Conservation (phyloP, 2,329 filamentous ascomycete genomes). For the Neopestalotiopsis clavispora region DNA sequence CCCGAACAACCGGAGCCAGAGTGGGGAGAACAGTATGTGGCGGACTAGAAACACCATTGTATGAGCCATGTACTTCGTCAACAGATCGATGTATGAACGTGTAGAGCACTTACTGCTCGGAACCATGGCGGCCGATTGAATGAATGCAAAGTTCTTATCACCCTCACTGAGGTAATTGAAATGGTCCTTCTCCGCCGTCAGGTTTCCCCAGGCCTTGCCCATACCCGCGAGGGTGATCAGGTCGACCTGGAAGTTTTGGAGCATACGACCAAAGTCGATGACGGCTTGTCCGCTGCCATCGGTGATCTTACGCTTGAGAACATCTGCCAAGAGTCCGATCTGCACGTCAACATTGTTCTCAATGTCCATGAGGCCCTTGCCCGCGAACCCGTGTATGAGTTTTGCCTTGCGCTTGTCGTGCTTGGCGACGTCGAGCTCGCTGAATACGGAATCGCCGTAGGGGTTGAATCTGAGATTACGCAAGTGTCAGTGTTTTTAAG, state of each 20-base stretch:
- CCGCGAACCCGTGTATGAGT: constrained; percentile 11
- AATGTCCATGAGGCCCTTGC: constrained; percentile 16
- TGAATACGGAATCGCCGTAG: constrained; percentile 15
- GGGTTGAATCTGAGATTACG: constrained; percentile 13
- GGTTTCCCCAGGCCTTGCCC: constrained; percentile 31
- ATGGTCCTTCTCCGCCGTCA: constrained; percentile 28
- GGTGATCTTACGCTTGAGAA: constrained; percentile 22
- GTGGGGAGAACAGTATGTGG: constrained; percentile 2
- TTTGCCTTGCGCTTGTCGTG: constrained; percentile 18
- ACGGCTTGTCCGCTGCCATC: constrained; percentile 10
- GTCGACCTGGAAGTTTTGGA: constrained; percentile 33
- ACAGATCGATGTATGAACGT: constrained; percentile 26
- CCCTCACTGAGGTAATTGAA: constrained; percentile 31
- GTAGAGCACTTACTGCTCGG: constrained; percentile 22
- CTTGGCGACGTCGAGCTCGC: constrained; percentile 5
- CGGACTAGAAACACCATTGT: constrained; percentile 27
- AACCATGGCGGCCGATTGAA: constrained; percentile 30
- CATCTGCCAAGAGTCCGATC: constrained; percentile 25
- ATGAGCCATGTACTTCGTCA: constrained; percentile 29
- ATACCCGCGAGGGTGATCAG: constrained; percentile 29
- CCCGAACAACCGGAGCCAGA: neutral
- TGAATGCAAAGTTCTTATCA: constrained; percentile 26
- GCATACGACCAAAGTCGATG: constrained; percentile 29
- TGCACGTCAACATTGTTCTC: constrained; percentile 28
- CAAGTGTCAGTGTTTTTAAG: too few species aligned